Evolutionary conservation across 805 yeast genomes (phyloP), one percentile per base, ranked within the genome.

Genomic region (Teunomyces atbi): DNA sequence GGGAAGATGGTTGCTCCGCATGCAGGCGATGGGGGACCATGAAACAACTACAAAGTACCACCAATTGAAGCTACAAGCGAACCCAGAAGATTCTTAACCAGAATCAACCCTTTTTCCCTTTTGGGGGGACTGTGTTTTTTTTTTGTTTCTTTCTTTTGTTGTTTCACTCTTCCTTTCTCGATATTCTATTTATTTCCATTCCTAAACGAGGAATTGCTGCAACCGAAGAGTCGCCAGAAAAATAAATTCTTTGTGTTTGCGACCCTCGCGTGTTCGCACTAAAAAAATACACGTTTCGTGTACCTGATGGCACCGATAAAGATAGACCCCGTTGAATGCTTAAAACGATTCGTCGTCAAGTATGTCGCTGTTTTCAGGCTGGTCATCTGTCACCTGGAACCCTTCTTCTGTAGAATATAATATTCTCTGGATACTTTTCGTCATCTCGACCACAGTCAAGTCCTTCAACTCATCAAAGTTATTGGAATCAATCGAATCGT

Each of bases 341-440:
- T 45, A 45, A 45, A 60, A 60, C 8, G 61, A 56, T 45, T 56
- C 62, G n/a, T 50, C 46, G 38, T 60, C 64, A 11, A 46, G 51
- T 12, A 43, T 50, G 29, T 34, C 49, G 16, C 13, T 26, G 41
- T 23, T 13, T 35, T 48, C 57, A 16, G 23, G 45, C 35, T 11
- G 37, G 21, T 41, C 47, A 2, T 53, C 63, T n/a, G 84, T 84
- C 19, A 77, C 74, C 56, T 83, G 86, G 59, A 89, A 89, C 1
- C 96, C 96, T 52, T 87, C 96, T 45, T 87, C 89, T 0, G 95
- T 86, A 5, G 85, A 78, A 56, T 88, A 91, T 52, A 91, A 67
- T 10, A 89, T 86, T 27, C 78, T 82, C 63, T 88, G 92, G 26
- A 92, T 77, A 57, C 86, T 83, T 19, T 78, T 57, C 44, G 68